Evolutionary conservation across 1,284 basidiomycete genomes (phyloP), one percentile per base, ranked within the genome.

Genomic region (Serendipita sp.): DNA sequence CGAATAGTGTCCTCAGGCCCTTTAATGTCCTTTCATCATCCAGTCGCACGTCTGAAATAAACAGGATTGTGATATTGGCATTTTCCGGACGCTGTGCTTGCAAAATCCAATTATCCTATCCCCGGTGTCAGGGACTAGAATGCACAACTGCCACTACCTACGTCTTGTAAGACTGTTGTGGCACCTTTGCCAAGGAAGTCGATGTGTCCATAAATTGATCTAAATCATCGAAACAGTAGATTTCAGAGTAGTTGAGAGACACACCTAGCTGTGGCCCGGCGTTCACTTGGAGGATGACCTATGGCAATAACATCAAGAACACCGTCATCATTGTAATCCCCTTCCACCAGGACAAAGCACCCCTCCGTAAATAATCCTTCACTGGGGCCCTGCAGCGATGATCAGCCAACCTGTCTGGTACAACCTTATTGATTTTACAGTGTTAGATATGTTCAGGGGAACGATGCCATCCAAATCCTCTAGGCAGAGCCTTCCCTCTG

Each of bases 291-390:
- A 1, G 96, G 96, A 73, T 99, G 95, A 1, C 96, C 95, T 67
- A 99, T 88, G 5, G 94, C 96, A 67, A 93, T 83, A 4, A 97
- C 93, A 64, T 87, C 80, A 62, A 99, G 79, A 0, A 82, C 88
- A 60, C 88, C 90, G 34, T 98, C 91, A 65, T 93, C 85, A 0
- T 91, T 97, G 71, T 98, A 99, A 70, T 94, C 91, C 38, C 96
- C 96, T 74, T 99, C 96, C 0, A 98, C 85, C 6, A 99, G 80
- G 1, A 93, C 91, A 73, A 97, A 88, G 65, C 88, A 92, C 0
- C 96, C 96, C 73, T 99, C 94, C 0, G 94, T 97, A 70, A 98
- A 99, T 13, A 99, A 74, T 0, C 96, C 96, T 72, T 97, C 94
- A 50, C 93, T 93, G 3, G 95, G 94, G 65, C 6, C 29, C 41